phyloP scores from a whole-genome alignment of 208 protist genomes.

The Naegleria fowleri region DNA sequence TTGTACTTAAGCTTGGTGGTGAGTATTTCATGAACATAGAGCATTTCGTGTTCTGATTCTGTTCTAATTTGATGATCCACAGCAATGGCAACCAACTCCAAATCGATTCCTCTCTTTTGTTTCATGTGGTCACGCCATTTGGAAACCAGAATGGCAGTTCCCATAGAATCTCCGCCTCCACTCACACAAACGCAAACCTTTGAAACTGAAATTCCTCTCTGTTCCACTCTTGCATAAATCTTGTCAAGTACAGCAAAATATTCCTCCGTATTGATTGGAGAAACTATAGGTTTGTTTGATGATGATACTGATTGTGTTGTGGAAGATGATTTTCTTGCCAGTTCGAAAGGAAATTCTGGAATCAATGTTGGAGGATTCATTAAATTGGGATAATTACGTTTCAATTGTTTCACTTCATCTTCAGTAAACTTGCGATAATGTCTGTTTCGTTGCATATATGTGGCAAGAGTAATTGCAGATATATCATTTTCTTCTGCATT shows the following conservation, averaged over 20 bases:
- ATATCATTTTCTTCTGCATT: too few species aligned
- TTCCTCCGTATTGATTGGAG: background rate
- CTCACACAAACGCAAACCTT: background rate
- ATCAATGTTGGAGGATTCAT: background rate
- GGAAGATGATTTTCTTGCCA: background rate
- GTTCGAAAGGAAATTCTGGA: background rate
- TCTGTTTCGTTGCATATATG: background rate
- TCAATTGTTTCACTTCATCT: background rate
- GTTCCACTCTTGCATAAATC: background rate
- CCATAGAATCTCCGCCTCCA: background rate
- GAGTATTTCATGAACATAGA: background rate
- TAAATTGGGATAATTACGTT: background rate
- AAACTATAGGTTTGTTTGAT: background rate
- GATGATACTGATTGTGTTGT: background rate
- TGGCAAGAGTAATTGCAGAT: background rate
- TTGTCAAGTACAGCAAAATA: slow-evolving; percentile 1
- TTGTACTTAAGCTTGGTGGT: background rate
- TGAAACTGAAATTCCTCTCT: background rate
- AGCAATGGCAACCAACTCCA: background rate
- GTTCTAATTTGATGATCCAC: background rate
- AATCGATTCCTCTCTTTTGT: background rate
- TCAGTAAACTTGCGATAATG: background rate
- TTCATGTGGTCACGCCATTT: background rate
- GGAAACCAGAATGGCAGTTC: background rate
- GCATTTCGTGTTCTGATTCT: background rate